Evolutionary conservation across 208 protist species (phyloP), one percentile per base, ranked within the genome.

Genomic region (Trypanosoma platydactyli): DNA sequence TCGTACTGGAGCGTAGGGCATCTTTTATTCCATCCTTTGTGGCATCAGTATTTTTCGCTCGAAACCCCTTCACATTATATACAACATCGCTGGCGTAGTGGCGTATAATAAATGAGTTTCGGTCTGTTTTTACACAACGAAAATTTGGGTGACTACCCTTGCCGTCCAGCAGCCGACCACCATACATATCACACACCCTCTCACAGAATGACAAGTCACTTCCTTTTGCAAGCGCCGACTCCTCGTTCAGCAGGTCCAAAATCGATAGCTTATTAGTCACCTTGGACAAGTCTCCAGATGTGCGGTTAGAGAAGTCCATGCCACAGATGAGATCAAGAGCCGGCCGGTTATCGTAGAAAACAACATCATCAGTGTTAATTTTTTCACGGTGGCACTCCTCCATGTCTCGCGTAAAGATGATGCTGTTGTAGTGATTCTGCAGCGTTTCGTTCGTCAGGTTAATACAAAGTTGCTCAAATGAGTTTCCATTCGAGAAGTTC

Each of bases 381-480:
- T 90, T 58, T 74, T 79, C 84, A 80, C 82, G 73, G 84, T 80
- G 15, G 65, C 83, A 91, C 22, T 86, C 78, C 22, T 76, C 52
- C 30, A 80, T 71, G 42, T 86, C 77, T 35, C 58, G 57, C 27
- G 86, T 82, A 69, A 97, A 96, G 38, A 93, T 86, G 59, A 92
- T 81, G 42, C 84, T 72, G 74, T 94, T 96, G 77, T 95, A 96
- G 60, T 88, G 79, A 50, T 88, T 80, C 73, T 98, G 96, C 58
- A 98, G 64, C 53, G 94, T 88, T 66, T 98, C 97, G 79, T 98
- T 98, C 27, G 95, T 93, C 57, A 93, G 92, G 76, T 98, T 98
- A 68, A 98, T 98, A 71, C 93, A 98, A 13, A 98, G 76, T 76
- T 98, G 97, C 76, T 98, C 97, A 71, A 98, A 98, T 16, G 76